phyloP scores from a whole-genome alignment of 2,329 filamentous ascomycete genomes.

The Gnomoniopsis sp. region DNA sequence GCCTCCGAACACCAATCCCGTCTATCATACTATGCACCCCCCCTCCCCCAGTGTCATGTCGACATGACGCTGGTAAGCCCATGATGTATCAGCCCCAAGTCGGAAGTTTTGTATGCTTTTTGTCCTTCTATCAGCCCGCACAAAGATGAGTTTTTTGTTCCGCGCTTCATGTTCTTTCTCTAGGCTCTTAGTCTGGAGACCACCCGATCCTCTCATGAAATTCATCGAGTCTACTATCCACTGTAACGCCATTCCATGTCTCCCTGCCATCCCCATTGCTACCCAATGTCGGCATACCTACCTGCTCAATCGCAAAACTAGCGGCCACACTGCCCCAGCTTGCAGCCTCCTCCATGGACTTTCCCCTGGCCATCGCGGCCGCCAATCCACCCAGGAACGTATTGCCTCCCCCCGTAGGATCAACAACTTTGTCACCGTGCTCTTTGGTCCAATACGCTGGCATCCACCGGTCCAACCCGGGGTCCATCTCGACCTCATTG shows the following conservation, averaged over 20 bases:
- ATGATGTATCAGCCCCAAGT: not conserved
- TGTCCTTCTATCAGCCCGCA: not conserved
- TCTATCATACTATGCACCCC: not conserved
- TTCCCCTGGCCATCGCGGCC: conserved; percentile 57
- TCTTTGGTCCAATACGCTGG: conserved; percentile 65
- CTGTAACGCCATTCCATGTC: conserved; percentile 58
- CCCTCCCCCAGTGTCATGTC: not conserved
- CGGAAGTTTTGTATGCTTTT: not conserved
- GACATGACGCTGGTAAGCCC: not conserved
- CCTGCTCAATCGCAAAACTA: conserved; percentile 91
- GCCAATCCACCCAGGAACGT: conserved; percentile 69
- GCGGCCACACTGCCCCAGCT: conserved; percentile 79
- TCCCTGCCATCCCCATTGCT: conserved; percentile 44
- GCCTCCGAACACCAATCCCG: not conserved
- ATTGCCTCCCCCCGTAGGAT: conserved; percentile 93
- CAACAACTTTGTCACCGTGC: conserved; percentile 59
- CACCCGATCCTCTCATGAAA: conserved; percentile 40
- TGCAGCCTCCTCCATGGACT: conserved; percentile 65
- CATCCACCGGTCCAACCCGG: conserved; percentile 69
- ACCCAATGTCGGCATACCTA: conserved; percentile 69
- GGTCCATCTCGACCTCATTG: conserved; percentile 60
- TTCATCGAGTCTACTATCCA: conserved; percentile 49
- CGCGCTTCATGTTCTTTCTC: not conserved
- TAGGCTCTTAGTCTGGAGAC: not conserved
- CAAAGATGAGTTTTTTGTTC: not conserved